Evolutionary conservation across 2,329 filamentous ascomycete genomes (phyloP).

Genomic region (Thelonectria discophora): DNA sequence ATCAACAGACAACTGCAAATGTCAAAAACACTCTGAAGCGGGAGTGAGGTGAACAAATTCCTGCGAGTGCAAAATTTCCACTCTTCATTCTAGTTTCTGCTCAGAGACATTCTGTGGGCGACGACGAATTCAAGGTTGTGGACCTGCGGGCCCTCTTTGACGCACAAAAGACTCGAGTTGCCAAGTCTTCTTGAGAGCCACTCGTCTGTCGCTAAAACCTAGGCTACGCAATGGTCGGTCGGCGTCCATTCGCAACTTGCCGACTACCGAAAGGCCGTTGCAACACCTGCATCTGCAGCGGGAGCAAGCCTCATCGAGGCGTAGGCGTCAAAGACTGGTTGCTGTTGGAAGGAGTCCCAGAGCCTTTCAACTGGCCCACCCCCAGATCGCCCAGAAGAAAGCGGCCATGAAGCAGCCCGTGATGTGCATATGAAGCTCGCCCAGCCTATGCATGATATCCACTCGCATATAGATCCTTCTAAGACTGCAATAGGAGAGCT

Average conservation of each 20-base stretch:
- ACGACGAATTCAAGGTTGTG: background rate
- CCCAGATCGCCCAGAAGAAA: background rate
- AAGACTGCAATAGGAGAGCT: constrained; percentile 1
- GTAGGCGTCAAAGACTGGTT: background rate
- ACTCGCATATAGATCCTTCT: constrained; percentile 17
- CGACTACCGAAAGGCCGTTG: background rate
- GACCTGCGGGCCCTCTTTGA: background rate
- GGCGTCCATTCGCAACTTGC: background rate
- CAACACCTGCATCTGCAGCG: background rate
- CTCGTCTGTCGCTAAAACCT: background rate
- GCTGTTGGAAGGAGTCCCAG: background rate
- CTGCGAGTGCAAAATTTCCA: background rate
- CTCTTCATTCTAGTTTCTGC: constrained; percentile 13
- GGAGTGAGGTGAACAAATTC: background rate
- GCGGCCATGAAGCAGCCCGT: constrained; percentile 4
- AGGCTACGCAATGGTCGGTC: background rate
- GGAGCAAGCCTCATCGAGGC: background rate
- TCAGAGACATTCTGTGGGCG: background rate
- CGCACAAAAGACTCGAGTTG: background rate
- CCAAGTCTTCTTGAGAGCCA: background rate
- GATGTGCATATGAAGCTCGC: constrained; percentile 6
- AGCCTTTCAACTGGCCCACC: background rate
- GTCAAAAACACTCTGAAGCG: background rate
- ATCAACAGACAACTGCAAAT: background rate
- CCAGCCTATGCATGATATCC: constrained; percentile 14